A percentile compares a stretch with the other conserved stretches of the same genome.
Conservation (phyloP, 2,329 filamentous ascomycete species). For the Dothideomycetes sp. region DNA sequence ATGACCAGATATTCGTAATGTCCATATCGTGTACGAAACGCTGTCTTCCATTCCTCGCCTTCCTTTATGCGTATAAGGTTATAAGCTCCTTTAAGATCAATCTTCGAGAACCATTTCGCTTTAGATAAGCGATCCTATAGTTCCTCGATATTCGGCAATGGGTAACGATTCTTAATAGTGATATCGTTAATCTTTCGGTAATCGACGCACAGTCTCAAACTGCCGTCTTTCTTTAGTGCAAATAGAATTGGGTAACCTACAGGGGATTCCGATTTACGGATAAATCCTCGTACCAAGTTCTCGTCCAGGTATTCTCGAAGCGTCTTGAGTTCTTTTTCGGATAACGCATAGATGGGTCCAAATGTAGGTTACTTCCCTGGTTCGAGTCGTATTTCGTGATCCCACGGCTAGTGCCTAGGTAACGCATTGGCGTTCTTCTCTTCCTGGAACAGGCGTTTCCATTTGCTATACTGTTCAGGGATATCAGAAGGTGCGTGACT, state of each 20-base stretch:
- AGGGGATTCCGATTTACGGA: not conserved
- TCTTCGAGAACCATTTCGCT: conserved; percentile 18
- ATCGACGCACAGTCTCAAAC: conserved; percentile 17
- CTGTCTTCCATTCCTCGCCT: conserved; percentile 21
- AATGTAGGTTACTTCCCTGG: not conserved
- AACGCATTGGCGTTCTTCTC: conserved; percentile 12
- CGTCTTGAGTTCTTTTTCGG: not conserved
- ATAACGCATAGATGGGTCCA: not conserved
- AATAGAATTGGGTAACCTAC: not conserved
- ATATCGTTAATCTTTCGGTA: conserved; percentile 22
- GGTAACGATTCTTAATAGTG: conserved; percentile 23
- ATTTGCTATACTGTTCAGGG: conserved; percentile 16
- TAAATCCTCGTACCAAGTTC: not conserved
- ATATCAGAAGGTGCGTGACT: conserved; percentile 2
- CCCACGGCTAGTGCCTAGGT: conserved; percentile 16
- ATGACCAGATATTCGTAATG: conserved; percentile 22
- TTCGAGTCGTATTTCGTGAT: conserved; percentile 15
- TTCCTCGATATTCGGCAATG: conserved; percentile 20
- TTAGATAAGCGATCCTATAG: conserved; percentile 16
- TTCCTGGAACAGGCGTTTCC: conserved; percentile 16
- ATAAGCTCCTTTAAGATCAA: conserved; percentile 21
- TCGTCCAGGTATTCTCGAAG: not conserved
- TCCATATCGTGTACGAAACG: conserved; percentile 18
- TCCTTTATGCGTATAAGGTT: conserved; percentile 20
- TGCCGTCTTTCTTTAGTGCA: not conserved